Base-by-base conservation (phyloP, 108 stramenopile genomes). In the Nitzschia sp. region DNA sequence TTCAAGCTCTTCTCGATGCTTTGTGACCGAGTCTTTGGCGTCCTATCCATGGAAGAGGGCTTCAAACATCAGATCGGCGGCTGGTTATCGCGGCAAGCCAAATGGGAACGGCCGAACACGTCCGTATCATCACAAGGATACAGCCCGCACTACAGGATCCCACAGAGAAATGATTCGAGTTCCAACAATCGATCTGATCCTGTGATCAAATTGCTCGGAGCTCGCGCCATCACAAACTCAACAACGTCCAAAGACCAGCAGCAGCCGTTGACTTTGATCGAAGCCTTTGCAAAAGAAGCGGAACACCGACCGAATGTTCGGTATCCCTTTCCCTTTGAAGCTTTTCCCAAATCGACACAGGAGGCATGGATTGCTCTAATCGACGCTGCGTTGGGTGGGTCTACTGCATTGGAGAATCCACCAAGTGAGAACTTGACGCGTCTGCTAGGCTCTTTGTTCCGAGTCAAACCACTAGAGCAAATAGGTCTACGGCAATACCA, bases 301-400 rank as follows among this genome's bases (percentile, higher is more conserved):
- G 80, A 73, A 34, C 82, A 83, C 53, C 78, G 88, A 28, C 87
- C 83, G 6, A 68, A 73, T 28, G 78, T 89, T 29, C 76, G 75
- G 31, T 91, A 82, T 71, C 82, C 87, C 16, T 90, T 87, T 70
- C 89, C 92, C 4, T 75, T 93, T 34, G 38, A 72, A n/a, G 83
- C 75, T 19, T 71, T 84, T 26, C 83, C 83, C 15, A 60, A 71
- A 34, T 25, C 68, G 15, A 80, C 75, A 2, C 83, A 79, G 53
- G 68, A 67, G 2, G 75, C 72, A 9, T 80, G 75, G 72, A 26
- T 84, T 21, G 72, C 71, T 17, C 29, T 76, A 27, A 30, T 83
- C 26, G 69, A 80, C 23, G 41, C 45, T 35, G 68, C 75, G 17
- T 32, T 76, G 27, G 75, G 55, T n/a, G 30, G 45, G 1, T 0